phyloP scores from a whole-genome alignment of 164 flowering plant genomes.

The Chimonanthus praecox region DNA sequence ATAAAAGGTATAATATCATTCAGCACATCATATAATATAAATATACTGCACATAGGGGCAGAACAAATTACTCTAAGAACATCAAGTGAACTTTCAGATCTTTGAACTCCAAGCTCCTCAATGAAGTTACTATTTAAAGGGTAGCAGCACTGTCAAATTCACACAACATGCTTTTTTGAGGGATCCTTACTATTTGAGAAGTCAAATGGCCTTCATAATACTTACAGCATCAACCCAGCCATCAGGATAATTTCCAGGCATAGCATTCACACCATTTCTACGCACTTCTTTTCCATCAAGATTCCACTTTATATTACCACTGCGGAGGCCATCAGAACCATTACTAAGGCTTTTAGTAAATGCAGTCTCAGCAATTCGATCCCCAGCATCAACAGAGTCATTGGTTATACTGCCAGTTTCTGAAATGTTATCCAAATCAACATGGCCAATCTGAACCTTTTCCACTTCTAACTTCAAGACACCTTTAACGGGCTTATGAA shows the following conservation, averaged over 20 bases:
- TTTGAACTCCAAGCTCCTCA: not conserved
- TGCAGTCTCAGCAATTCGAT: conserved; percentile 36
- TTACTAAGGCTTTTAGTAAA: conserved; percentile 44
- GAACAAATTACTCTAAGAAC: not conserved
- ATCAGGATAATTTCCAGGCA: conserved; percentile 36
- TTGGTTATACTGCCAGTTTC: conserved; percentile 67
- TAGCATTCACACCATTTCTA: conserved; percentile 42
- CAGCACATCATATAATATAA: not conserved
- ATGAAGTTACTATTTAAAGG: not conserved
- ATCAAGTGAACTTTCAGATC: not conserved
- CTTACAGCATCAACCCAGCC: conserved; percentile 56
- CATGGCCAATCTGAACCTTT: conserved; percentile 49
- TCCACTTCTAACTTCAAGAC: conserved; percentile 77
- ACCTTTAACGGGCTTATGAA: conserved; percentile 96
- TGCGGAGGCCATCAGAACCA: conserved; percentile 52
- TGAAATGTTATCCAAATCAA: conserved; percentile 55
- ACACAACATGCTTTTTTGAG: not conserved
- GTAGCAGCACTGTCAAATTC: not conserved
- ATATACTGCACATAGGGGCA: not conserved
- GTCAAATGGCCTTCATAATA: not conserved
- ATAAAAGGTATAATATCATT: conserved; percentile 5
- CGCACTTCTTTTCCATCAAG: conserved; percentile 42
- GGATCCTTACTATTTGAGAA: not conserved
- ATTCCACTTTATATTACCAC: conserved; percentile 39
- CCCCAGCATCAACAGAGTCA: conserved; percentile 59